Evolutionary conservation across 2,329 filamentous ascomycete genomes (phyloP).

Genomic region (Drechslera avenae): DNA sequence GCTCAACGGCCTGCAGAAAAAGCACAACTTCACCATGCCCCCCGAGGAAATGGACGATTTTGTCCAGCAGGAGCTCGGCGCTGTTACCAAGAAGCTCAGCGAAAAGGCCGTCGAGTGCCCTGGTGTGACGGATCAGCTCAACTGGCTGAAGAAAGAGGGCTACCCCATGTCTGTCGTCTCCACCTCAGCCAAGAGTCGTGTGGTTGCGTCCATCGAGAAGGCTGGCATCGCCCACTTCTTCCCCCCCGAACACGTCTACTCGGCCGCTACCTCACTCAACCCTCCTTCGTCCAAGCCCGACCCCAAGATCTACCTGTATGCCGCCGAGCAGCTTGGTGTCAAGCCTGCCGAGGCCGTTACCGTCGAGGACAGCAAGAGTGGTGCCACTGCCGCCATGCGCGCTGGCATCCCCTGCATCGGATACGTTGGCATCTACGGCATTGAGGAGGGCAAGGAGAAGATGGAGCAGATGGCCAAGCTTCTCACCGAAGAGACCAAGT

Average conservation of each 20-base stretch:
- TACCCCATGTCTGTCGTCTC: constrained; percentile 82
- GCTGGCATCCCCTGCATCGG: constrained; percentile 82
- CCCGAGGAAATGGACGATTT: constrained; percentile 73
- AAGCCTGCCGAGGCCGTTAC: constrained; percentile 74
- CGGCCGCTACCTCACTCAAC: constrained; percentile 76
- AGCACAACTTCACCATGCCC: constrained; percentile 73
- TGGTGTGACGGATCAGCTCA: constrained; percentile 70
- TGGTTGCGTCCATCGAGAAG: constrained; percentile 78
- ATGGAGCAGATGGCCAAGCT: constrained; percentile 57
- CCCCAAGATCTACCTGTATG: constrained; percentile 83
- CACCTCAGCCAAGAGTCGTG: constrained; percentile 77
- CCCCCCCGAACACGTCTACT: constrained; percentile 74
- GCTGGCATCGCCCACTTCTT: constrained; percentile 83
- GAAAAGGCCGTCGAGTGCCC: constrained; percentile 69
- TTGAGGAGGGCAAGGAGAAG: constrained; percentile 51
- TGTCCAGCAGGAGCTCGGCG: constrained; percentile 77
- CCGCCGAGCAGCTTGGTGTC: constrained; percentile 74
- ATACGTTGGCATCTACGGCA: constrained; percentile 72
- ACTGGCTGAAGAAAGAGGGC: constrained; percentile 66
- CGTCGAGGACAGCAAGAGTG: constrained; percentile 88
- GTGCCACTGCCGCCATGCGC: constrained; percentile 75
- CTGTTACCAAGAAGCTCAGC: constrained; percentile 80
- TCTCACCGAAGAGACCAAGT: constrained; percentile 56
- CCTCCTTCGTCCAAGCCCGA: constrained; percentile 89
- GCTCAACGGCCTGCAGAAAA: constrained; percentile 75